These are phyloP conservation scores for Castanospermum australe DNA, from an alignment of 306 rosid species.

Conservation along the genomic window DNA sequence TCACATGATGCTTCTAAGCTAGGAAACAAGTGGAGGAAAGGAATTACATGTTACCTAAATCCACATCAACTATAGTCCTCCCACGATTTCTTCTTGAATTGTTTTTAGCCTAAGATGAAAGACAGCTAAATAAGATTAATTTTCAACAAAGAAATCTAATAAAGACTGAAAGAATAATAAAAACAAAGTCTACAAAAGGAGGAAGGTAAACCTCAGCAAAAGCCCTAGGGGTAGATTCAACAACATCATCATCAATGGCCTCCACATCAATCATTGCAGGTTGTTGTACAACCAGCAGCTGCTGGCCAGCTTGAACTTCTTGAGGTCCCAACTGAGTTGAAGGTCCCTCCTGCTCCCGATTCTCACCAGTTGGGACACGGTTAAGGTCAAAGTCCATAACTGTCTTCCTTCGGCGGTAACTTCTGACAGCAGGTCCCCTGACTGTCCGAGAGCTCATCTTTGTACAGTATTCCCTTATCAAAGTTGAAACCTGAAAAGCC, in stretches of 20 bases:
- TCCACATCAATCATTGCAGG: constrained; percentile 72
- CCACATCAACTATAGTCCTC: constrained; percentile 75
- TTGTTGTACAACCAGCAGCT: constrained; percentile 25
- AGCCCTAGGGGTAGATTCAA: constrained; percentile 78
- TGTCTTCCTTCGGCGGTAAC: constrained; percentile 43
- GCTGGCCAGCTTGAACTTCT: constrained; percentile 21
- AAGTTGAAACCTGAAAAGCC: constrained; percentile 14
- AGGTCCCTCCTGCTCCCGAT: constrained; percentile 44
- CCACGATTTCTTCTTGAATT: constrained; percentile 68
- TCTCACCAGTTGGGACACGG: constrained; percentile 24
- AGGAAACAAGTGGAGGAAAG: background rate
- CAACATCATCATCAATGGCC: constrained; percentile 85
- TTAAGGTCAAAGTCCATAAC: constrained; percentile 43
- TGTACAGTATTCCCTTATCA: background rate
- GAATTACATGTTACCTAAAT: constrained; percentile 54
- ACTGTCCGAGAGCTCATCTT: constrained; percentile 33
- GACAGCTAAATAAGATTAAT: background rate
- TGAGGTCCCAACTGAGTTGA: constrained; percentile 27
- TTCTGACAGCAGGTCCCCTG: constrained; percentile 24
- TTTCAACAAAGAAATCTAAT: background rate
- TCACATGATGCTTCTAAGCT: background rate
- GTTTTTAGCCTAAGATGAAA: constrained; percentile 67
- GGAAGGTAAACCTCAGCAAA: constrained; percentile 66
- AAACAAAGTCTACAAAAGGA: background rate
- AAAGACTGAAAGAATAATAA: background rate